Percentiles rank a stretch among this genome's conserved stretches.
phyloP scores from a whole-genome alignment of 148 eudicot genomes.

The Rhododendron ovatum region DNA sequence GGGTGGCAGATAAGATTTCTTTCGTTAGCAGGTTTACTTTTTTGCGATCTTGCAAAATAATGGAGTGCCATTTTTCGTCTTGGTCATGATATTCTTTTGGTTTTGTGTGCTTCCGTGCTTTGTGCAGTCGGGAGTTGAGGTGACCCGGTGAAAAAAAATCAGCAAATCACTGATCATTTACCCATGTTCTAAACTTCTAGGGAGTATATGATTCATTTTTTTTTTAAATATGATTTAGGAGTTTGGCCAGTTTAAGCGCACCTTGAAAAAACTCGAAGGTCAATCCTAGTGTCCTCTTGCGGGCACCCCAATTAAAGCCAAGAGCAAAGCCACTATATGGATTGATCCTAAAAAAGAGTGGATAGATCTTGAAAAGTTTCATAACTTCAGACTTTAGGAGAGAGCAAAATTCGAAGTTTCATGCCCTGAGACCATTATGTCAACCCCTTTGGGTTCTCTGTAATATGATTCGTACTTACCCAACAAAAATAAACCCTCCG shows the following conservation, averaged over 20 bases:
- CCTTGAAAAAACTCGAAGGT: too few relatives aligned
- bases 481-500: neutral
- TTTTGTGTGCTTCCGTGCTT: constrained; percentile 17
- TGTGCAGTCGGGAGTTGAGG: constrained; percentile 24
- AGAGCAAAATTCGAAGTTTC: neutral
- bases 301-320: too few relatives aligned
- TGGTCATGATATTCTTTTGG: constrained; percentile 3
- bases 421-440: too few relatives aligned
- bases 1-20: neutral
- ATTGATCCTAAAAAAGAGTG: neutral
- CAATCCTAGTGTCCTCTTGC: too few relatives aligned
- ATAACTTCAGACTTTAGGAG: neutral
- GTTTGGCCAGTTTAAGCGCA: too few relatives aligned
- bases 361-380: neutral
- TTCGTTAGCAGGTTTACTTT: neutral
- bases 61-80: neutral
- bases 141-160: neutral
- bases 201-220: neutral
- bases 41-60: neutral
- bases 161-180: neutral
- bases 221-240: too few relatives aligned
- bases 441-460: neutral
- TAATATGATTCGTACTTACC: neutral
- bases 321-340: too few relatives aligned
- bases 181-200: neutral